Percentiles rank a stretch among this genome's conserved stretches.
phyloP scores from a whole-genome alignment of 441 rosid genomes.

The Adansonia gregorii region DNA sequence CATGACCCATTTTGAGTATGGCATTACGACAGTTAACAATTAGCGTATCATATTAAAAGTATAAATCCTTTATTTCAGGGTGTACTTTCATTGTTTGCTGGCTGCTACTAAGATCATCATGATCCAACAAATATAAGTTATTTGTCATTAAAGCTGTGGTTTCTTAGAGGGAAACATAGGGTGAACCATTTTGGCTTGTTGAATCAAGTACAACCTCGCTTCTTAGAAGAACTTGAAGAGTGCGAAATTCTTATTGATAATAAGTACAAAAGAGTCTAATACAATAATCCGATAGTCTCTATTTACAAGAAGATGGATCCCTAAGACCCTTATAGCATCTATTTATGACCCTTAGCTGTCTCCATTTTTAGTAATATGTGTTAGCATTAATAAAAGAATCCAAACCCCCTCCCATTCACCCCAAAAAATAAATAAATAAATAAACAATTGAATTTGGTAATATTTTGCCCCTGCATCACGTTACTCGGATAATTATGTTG shows the following conservation, averaged over 20 bases:
- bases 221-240: background rate
- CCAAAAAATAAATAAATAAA: background rate
- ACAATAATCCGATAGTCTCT: background rate
- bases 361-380: background rate
- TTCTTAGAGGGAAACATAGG: background rate
- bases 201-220: background rate
- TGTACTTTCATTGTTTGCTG: background rate
- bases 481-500: background rate
- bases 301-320: background rate
- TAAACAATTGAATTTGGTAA: background rate
- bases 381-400: background rate
- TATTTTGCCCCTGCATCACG: background rate
- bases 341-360: background rate
- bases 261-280: background rate
- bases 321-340: background rate
- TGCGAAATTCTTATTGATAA: background rate
- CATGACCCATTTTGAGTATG: background rate
- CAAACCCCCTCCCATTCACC: background rate
- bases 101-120: background rate
- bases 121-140: slow-evolving; percentile 7
- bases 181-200: background rate
- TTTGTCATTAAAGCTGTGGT: slow-evolving; percentile 4
- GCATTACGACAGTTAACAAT: background rate
- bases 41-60: background rate
- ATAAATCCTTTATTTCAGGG: background rate